These are phyloP conservation scores for Larix sibirica DNA, from an alignment of 83 land plant genomes.

Conservation along the genomic window DNA sequence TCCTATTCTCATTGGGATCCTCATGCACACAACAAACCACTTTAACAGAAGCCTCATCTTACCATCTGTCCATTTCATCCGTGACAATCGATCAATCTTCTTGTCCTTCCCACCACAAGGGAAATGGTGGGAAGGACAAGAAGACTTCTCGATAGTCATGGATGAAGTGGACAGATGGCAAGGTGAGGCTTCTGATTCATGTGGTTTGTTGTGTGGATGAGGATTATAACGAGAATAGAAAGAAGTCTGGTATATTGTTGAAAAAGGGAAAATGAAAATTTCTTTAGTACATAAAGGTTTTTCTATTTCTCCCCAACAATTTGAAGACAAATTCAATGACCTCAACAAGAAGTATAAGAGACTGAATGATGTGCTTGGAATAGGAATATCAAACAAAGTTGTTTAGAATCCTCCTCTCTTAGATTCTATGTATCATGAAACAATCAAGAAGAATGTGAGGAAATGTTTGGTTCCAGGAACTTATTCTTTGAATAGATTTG, in stretches of 20 bases:
- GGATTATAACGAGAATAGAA: slow-evolving; percentile 23
- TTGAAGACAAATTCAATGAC: slow-evolving; percentile 56
- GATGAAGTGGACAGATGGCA: slow-evolving; percentile 46
- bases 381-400: slow-evolving; percentile 39
- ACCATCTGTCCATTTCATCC: slow-evolving; percentile 45
- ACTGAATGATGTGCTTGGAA: slow-evolving; percentile 33
- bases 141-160: slow-evolving; percentile 40
- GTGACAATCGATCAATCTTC: slow-evolving; percentile 34
- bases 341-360: slow-evolving; percentile 24
- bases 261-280: slow-evolving; percentile 54
- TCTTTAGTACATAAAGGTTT: slow-evolving; percentile 26
- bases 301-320: slow-evolving; percentile 47
- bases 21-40: slow-evolving; percentile 30
- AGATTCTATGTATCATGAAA: slow-evolving; percentile 55
- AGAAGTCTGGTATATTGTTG: slow-evolving; percentile 31
- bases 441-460: slow-evolving; percentile 64
- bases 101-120: background rate
- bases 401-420: slow-evolving; percentile 14
- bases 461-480: slow-evolving; percentile 39
- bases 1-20: slow-evolving; percentile 21
- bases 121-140: too few species aligned
- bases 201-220: slow-evolving; percentile 33
- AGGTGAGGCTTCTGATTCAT: slow-evolving; percentile 40
- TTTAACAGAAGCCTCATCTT: slow-evolving; percentile 42
- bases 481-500: slow-evolving; percentile 58